Percentiles rank a stretch among this genome's conserved stretches.
Conservation (phyloP, 441 rosid species). For the Gossypium schwendimanii region DNA sequence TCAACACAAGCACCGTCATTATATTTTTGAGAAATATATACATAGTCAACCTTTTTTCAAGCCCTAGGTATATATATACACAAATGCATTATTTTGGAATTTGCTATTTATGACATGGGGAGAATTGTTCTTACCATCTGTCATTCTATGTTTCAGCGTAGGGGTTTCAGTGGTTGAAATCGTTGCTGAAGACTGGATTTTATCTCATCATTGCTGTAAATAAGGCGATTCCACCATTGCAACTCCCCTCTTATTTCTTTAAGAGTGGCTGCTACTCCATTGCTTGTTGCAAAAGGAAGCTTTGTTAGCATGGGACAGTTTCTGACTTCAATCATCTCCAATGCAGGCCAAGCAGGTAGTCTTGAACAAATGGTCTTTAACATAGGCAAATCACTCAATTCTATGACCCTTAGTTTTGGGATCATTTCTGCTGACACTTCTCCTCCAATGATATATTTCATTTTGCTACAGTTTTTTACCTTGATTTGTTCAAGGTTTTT, state of each 20-base stretch:
- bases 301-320: conserved; percentile 8
- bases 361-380: conserved; percentile 11
- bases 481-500: conserved; percentile 28
- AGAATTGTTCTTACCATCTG: no score
- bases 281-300: conserved; percentile 15
- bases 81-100: no score
- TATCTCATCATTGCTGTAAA: background rate
- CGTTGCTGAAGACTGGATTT: background rate
- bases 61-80: no score
- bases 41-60: no score
- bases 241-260: conserved; percentile 15
- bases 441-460: conserved; percentile 17
- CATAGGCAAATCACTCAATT: conserved; percentile 15
- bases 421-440: conserved; percentile 2
- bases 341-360: conserved; percentile 8
- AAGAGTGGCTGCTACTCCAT: background rate
- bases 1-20: no score
- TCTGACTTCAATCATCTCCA: conserved; percentile 16
- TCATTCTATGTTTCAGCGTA: background rate
- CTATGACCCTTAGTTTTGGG: conserved; percentile 12
- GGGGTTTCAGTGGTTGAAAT: background rate
- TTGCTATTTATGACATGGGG: no score
- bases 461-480: conserved; percentile 19
- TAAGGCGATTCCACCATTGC: conserved; percentile 10
- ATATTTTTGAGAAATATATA: no score